These are phyloP conservation scores for Dictyostelium firmibasis DNA, from an alignment of 78 protist genomes.

Conservation along the genomic window DNA sequence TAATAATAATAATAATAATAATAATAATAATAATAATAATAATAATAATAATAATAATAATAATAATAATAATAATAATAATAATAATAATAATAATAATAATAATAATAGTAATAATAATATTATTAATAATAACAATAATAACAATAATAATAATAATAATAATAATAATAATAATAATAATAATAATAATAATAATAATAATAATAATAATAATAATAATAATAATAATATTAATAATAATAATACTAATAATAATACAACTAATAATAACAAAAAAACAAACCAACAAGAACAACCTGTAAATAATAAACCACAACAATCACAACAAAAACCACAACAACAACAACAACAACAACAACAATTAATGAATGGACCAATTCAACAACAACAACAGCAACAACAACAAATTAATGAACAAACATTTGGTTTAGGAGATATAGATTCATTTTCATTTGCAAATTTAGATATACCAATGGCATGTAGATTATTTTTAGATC, in stretches of 20 bases:
- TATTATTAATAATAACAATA: no score
- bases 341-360: not conserved
- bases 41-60: not conserved
- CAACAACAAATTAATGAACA: not conserved
- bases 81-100: not conserved
- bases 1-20: no score
- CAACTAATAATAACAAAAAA: not conserved
- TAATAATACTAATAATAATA: not conserved
- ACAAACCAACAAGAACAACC: not conserved
- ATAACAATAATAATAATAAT: not conserved
- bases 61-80: not conserved
- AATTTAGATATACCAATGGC: conserved; percentile 11
- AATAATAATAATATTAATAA: not conserved
- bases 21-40: not conserved
- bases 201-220: not conserved
- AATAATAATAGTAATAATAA: no score
- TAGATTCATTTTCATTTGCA: conserved; percentile 1
- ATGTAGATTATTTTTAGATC: conserved; percentile 25
- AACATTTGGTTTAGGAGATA: not conserved
- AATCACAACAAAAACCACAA: not conserved
- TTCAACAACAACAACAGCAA: conserved; percentile 25
- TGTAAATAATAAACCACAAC: not conserved
- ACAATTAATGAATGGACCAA: no score
- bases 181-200: not conserved
- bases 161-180: not conserved